Base-by-base conservation (phyloP, 1,284 basidiomycete genomes). In the Polyporus tsugae region DNA sequence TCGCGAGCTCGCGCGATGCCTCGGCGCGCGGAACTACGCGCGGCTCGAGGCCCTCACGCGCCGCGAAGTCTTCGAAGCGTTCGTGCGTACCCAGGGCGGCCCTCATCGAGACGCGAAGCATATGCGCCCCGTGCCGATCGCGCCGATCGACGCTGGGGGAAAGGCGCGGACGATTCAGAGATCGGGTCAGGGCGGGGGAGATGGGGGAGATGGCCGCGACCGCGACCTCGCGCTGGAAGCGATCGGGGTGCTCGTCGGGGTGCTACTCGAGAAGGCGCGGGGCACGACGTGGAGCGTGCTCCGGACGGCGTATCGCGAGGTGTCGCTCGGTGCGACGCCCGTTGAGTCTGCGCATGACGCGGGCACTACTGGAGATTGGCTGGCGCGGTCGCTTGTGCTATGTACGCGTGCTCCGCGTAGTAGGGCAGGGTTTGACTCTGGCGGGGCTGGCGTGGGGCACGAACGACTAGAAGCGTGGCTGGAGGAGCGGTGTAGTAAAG, bases 241-340 rank as follows among this genome's bases (percentile, higher is more conserved):
- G 10, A 64, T 91, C 2, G 76, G 76, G 46, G 76, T 74, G 19
- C 80, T 89, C 1, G 75, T 90, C 6, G 81, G 84, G 25, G 75
- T 77, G 2, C 74, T 93, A 42, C 83, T 87, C 25, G 74, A 70
- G 6, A 88, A 86, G 76, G 82, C 82, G 11, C 83, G 88, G 46
- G 80, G 82, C n/a, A 83, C 80, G 25, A 79, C 86, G 2, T 93
- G 91, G 91, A 74, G 69, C 0, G 78, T 91, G n/a, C 73, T 93
- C 46, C 86, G 90, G 49, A 81, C 84, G 53, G 86, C 87, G 0
- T 93, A 93, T 76, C 83, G 88, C 53, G 91, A 93, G 74, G 71
- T 93, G 6, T 82, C 68, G 17, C 63, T 71, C 57, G 60, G 57
- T 42, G 63, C 64, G 17, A 41, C 63, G 38, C 80, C 82, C 57